These are phyloP conservation scores for Grosmannia clavigera DNA, from an alignment of 2,329 filamentous ascomycete species.

Conservation along the genomic window DNA sequence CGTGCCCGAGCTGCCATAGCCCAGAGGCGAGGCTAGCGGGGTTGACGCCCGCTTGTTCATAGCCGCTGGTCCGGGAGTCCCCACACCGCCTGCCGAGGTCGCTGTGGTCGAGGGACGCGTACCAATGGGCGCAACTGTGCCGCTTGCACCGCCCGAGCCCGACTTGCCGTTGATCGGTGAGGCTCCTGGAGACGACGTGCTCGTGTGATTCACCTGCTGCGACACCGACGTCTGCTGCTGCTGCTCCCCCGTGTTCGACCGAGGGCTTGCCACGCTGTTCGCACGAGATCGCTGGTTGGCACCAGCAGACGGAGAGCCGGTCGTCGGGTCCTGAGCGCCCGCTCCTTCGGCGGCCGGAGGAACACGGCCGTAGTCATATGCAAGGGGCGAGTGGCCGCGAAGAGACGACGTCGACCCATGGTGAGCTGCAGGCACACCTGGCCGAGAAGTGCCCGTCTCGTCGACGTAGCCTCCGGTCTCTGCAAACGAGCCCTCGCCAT, in stretches of 20 bases:
- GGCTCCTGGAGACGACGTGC: slow-evolving; percentile 71
- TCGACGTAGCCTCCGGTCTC: slow-evolving; percentile 56
- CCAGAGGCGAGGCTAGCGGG: slow-evolving; percentile 78
- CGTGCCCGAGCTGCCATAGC: slow-evolving; percentile 41
- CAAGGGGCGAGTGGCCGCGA: slow-evolving; percentile 68
- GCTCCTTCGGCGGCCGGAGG: slow-evolving; percentile 22
- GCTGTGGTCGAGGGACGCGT: slow-evolving; percentile 62
- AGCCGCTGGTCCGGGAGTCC: slow-evolving; percentile 37
- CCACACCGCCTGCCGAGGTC: slow-evolving; percentile 12
- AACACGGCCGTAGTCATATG: slow-evolving; percentile 50
- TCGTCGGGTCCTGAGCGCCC: slow-evolving; percentile 11
- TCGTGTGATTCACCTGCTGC: slow-evolving; percentile 67
- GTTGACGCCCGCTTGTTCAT: slow-evolving; percentile 77
- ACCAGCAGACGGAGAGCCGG: slow-evolving; percentile 34
- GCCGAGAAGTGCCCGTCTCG: slow-evolving; percentile 50
- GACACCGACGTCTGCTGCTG: slow-evolving; percentile 22
- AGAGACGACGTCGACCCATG: slow-evolving; percentile 43
- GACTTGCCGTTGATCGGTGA: slow-evolving; percentile 56
- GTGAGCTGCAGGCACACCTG: slow-evolving; percentile 53
- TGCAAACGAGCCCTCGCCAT: slow-evolving; percentile 64
- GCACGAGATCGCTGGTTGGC: slow-evolving; percentile 51
- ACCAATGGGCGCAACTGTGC: slow-evolving; percentile 80
- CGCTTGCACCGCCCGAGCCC: slow-evolving; percentile 29
- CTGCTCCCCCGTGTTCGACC: slow-evolving; percentile 50
- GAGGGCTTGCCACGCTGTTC: slow-evolving; percentile 78